Percentiles rank a stretch among this genome's conserved stretches.
phyloP scores from a whole-genome alignment of 2,329 filamentous ascomycete genomes.

The Chlorencoelia australis region DNA sequence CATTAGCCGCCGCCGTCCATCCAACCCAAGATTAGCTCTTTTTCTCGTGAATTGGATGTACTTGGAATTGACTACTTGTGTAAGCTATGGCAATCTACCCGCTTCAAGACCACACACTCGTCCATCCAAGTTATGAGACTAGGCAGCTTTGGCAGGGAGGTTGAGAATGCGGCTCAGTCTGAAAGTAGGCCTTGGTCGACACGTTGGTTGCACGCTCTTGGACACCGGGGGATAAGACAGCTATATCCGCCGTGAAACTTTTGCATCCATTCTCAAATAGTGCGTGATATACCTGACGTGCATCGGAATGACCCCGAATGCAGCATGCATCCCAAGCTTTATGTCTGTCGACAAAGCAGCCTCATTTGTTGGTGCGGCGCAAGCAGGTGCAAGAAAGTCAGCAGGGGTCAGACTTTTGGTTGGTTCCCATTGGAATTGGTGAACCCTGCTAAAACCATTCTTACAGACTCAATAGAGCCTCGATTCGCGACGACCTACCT shows the following conservation, averaged over 20 bases:
- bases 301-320: background rate
- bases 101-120: background rate
- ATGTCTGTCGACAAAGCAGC: background rate
- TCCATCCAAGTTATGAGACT: background rate
- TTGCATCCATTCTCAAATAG: slow-evolving; percentile 5
- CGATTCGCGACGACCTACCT: background rate
- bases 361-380: background rate
- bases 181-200: background rate
- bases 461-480: background rate
- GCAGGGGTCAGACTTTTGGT: background rate
- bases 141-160: background rate
- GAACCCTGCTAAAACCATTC: background rate
- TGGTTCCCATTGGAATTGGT: background rate
- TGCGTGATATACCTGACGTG: slow-evolving; percentile 4
- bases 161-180: background rate
- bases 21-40: background rate
- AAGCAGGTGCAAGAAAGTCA: background rate
- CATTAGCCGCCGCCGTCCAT: slow-evolving; percentile 1
- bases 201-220: background rate
- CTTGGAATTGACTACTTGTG: background rate
- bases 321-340: background rate
- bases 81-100: background rate
- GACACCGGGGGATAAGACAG: slow-evolving; percentile 1
- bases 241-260: slow-evolving; percentile 1
- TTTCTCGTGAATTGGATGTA: background rate